Evolutionary conservation across 352 stramenopile species (phyloP), one percentile per base, ranked within the genome.

Genomic region (Pythium rhizo-oryzae): DNA sequence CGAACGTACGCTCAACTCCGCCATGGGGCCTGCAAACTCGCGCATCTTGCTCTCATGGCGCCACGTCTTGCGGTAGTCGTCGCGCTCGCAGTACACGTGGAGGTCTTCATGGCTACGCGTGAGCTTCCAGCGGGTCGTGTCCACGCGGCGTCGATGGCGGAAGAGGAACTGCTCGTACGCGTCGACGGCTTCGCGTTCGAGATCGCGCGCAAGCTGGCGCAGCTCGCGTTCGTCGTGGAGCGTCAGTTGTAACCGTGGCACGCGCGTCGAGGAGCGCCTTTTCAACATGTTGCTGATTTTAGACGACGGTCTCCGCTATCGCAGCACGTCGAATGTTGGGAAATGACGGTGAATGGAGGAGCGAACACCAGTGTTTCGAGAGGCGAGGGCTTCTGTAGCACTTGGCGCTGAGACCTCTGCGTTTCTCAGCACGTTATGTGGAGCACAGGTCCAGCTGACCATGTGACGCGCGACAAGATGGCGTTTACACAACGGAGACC

Each of bases 91-190:
- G 65, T 72, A 84, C n/a, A 84, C 73, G 28, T 72, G 62, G 33
- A 83, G 57, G 28, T 72, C 74, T 21, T 81, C 77, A 18, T 73
- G 69, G 24, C 70, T 62, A 56, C 78, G 78, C 54, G 81, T 61
- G 25, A 53, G 51, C 57, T 84, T 84, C 79, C 77, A 87, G 12
- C 70, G 75, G 8, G 65, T 70, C 28, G 39, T 53, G 63, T 83
- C 70, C n/a, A 84, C 61, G 30, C 64, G 58, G 7, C 69, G 75
- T 0, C 60, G 44, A 25, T 70, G 65, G n/a, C 61, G 62, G 44
- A 82, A 74, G 24, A 81, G 43, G 16, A 78, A 72, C n/a, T 77
- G 63, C 51, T 84, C 79, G 54, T 81, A 84, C 44, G 74, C 49
- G 6, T 49, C 67, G 9, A 78, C 57, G 55, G 63, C 72, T 54